A percentile compares a stretch with the other conserved stretches of the same genome.
Evolutionary conservation across 257 asterid species (phyloP).

Genomic region (Solanum rostratum): DNA sequence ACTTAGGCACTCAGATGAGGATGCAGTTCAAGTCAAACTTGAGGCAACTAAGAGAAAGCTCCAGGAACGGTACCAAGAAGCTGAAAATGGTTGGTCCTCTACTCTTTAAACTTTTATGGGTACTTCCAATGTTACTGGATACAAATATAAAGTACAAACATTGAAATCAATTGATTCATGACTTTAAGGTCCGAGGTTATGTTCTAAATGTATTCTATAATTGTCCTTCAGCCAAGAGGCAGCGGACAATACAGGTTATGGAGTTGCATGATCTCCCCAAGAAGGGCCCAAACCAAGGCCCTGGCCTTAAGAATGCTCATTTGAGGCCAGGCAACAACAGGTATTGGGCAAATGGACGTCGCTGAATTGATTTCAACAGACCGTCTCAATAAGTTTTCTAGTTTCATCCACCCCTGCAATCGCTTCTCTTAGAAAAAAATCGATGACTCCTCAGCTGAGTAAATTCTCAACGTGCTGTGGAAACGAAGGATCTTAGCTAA

Average conservation of each 20-base stretch:
- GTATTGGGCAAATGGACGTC: conserved; percentile 47
- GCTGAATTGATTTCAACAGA: conserved; percentile 18
- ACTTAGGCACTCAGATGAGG: conserved; percentile 29
- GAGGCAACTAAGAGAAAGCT: conserved; percentile 92
- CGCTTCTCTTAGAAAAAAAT: not conserved
- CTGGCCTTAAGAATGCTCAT: conserved; percentile 40
- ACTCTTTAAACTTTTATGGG: not conserved
- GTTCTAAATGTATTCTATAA: conserved; percentile 3
- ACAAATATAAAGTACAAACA: not conserved
- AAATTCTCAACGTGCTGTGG: not conserved
- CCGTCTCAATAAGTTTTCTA: conserved; percentile 7
- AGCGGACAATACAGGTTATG: conserved; percentile 73
- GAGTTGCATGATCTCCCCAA: conserved; percentile 81
- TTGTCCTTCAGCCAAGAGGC: conserved; percentile 50
- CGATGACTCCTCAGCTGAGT: not conserved
- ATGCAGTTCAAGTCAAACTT: conserved; percentile 33
- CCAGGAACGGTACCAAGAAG: conserved; percentile 89
- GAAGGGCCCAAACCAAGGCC: conserved; percentile 55
- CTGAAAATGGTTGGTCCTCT: conserved; percentile 59
- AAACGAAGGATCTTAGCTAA: not conserved
- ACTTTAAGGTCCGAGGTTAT: not conserved
- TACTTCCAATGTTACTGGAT: not conserved
- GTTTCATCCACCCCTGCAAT: not conserved
- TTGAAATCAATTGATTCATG: not conserved
- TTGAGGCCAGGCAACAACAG: conserved; percentile 48